A percentile compares a stretch with the other conserved stretches of the same genome.
Evolutionary conservation across 495 filamentous ascomycete species (phyloP).

Genomic region (Penicillium robsamsonii): DNA sequence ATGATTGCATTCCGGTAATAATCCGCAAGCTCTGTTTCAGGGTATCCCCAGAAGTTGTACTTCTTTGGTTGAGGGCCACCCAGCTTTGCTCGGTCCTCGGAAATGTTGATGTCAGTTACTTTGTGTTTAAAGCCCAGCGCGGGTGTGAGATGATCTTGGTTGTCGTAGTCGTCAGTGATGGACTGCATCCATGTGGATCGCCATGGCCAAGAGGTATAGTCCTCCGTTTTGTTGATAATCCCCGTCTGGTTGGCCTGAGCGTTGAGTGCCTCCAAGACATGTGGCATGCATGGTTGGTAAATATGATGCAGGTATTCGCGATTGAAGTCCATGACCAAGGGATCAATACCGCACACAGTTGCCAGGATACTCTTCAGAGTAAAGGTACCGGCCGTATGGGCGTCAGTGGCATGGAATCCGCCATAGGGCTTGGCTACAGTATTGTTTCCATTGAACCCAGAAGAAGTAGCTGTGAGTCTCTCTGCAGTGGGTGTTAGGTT

Average conservation of each 20-base stretch:
- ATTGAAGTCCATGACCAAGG: slow-evolving; percentile 43
- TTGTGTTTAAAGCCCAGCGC: slow-evolving; percentile 35
- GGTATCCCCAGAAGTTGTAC: slow-evolving; percentile 45
- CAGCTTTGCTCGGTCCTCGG: slow-evolving; percentile 27
- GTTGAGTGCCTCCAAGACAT: slow-evolving; percentile 35
- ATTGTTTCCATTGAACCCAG: slow-evolving; percentile 15
- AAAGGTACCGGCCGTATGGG: slow-evolving; percentile 37
- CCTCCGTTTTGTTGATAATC: slow-evolving; percentile 12
- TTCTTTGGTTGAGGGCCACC: slow-evolving; percentile 21
- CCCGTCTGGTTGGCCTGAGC: slow-evolving; percentile 23
- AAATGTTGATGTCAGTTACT: slow-evolving; percentile 30
- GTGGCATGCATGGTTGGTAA: slow-evolving; percentile 45
- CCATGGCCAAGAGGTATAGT: slow-evolving; percentile 29
- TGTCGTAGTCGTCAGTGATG: slow-evolving; percentile 27
- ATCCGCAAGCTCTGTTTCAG: slow-evolving; percentile 34
- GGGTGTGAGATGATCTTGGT: slow-evolving; percentile 25
- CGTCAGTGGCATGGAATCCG: slow-evolving; percentile 37
- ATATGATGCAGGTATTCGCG: slow-evolving; percentile 37
- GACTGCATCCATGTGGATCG: slow-evolving; percentile 35
- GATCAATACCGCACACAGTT: slow-evolving; percentile 39
- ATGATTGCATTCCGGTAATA: slow-evolving; percentile 39
- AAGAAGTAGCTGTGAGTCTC: slow-evolving; percentile 29
- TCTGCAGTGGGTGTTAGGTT: slow-evolving; percentile 37
- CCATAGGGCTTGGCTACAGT: slow-evolving; percentile 28
- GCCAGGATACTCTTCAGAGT: slow-evolving; percentile 43